Base-by-base conservation (phyloP, 495 filamentous ascomycete species). In the Xanthoparmelia taractica region DNA sequence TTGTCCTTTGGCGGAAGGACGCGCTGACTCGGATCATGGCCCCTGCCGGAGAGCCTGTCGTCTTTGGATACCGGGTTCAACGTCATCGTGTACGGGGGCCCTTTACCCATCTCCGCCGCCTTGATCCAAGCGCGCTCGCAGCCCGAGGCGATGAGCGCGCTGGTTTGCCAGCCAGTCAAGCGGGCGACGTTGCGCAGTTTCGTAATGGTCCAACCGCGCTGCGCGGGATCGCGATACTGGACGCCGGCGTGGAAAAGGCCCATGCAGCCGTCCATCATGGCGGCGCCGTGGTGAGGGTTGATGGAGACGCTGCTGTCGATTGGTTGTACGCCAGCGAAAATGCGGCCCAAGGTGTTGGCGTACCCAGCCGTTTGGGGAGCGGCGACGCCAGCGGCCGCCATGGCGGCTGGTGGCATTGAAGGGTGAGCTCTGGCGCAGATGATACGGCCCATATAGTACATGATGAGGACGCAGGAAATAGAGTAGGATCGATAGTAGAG, bases 401-500 rank as follows among this genome's bases (percentile, higher is more conserved):
- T 93, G 60, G 91, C 86, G n/a, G 90, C 82, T 0, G 93, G 90
- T 8, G 91, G 94, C 92, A 97, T 96, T 3, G 80, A 83, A 0
- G 94, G 94, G 66, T 96, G 91, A 1, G 87, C 76, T 41, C 94
- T 81, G 57, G 90, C 76, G 27, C 91, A 80, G 55, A 93, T 76
- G 57, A 98, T 91, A 34, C 90, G 80, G 4, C 85, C 86, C 72
- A 89, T 88, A 75, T 92, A 88, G 71, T 87, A 96, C 59, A 90
- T 85, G 68, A 84, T 85, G 86, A 91, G 93, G 27, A 97, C 79
- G 41, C 88, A 86, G 18, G 87, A 88, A 67, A 97, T 94, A 29
- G 85, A 86, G 72, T 91, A 91, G 2, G 89, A 91, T 45, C 91
- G 84, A 72, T 93, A 97, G 69, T 89, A 85, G 6, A 91, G 77